Percentiles rank a stretch among this genome's conserved stretches.
These are phyloP conservation scores for Candida xiaguanensis DNA, from an alignment of 805 yeast genomes.

Conservation along the genomic window DNA sequence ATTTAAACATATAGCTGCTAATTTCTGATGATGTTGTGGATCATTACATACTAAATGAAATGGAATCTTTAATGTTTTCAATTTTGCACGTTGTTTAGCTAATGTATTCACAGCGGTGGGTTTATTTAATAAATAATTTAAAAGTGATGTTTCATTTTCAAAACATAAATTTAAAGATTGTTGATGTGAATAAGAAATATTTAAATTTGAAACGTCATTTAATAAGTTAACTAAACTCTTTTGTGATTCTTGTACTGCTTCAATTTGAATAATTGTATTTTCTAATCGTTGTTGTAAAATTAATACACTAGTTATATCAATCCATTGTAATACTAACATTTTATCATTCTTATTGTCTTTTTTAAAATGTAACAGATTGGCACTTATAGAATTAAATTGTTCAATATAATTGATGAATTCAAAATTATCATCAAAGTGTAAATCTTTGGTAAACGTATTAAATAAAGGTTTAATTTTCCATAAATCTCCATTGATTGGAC, in stretches of 20 bases:
- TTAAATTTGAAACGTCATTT: neutral
- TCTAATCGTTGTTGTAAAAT: constrained; percentile 12
- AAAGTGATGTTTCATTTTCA: neutral
- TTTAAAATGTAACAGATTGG: constrained; percentile 14
- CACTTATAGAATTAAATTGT: constrained; percentile 18
- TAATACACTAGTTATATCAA: constrained; percentile 14
- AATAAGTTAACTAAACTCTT: constrained; percentile 8
- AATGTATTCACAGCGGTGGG: constrained; percentile 39
- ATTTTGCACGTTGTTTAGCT: constrained; percentile 34
- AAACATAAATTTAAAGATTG: neutral
- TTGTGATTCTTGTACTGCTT: neutral
- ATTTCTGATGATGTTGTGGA: constrained; percentile 26
- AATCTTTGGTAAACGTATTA: neutral
- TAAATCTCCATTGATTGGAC: constrained; percentile 11
- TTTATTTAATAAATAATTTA: constrained; percentile 12
- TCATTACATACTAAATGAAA: constrained; percentile 52
- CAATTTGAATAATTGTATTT: neutral
- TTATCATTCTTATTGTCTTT: neutral
- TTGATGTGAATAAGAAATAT: constrained; percentile 3
- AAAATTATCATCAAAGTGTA: neutral
- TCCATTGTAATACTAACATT: constrained; percentile 11
- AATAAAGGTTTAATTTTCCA: constrained; percentile 9
- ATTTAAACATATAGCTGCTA: constrained; percentile 22
- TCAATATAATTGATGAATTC: constrained; percentile 10
- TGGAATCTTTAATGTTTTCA: constrained; percentile 37